A percentile compares a stretch with the other conserved stretches of the same genome.
Conservation (phyloP, 768 basidiomycete genomes). For the Leccinum arenicola region DNA sequence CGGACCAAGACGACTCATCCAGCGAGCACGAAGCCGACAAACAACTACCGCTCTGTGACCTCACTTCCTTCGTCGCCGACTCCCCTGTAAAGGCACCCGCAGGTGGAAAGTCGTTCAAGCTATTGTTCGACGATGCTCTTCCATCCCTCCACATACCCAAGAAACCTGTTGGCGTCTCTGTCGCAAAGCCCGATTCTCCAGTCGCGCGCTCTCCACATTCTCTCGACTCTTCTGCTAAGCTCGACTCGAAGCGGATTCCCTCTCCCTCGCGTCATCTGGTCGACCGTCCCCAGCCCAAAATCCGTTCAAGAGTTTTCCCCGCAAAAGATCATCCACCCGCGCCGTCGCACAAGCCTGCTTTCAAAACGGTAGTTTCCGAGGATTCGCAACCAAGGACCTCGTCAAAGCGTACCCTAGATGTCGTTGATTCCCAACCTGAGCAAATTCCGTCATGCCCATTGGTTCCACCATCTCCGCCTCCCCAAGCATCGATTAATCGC, state of each 20-base stretch:
- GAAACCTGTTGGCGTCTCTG: conserved; percentile 9
- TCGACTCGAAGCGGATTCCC: conserved; percentile 1
- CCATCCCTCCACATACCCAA: conserved; percentile 17
- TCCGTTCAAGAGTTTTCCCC: conserved; percentile 11
- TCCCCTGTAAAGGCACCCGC: conserved; percentile 65
- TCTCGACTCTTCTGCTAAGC: conserved; percentile 1
- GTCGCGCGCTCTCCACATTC: background rate
- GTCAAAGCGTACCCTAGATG: conserved; percentile 44
- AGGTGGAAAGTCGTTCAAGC: conserved; percentile 60
- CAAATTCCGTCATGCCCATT: conserved; percentile 30
- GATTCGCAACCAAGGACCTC: conserved; percentile 27
- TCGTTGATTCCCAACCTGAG: conserved; percentile 21
- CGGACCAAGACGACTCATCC: conserved; percentile 26
- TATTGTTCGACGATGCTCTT: conserved; percentile 60
- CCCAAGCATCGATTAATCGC: conserved; percentile 31
- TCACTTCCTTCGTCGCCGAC: conserved; percentile 59
- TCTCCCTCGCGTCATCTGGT: background rate
- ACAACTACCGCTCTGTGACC: conserved; percentile 24
- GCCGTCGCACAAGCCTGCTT: background rate
- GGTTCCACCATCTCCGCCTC: conserved; percentile 71
- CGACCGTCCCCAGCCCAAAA: conserved; percentile 5
- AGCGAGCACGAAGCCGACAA: conserved; percentile 39
- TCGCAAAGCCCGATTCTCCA: conserved; percentile 25
- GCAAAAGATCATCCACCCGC: conserved; percentile 3
- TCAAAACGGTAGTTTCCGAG: conserved; percentile 1